Base-by-base conservation (phyloP, 2,329 filamentous ascomycete genomes). In the Trichoderma afroharzianum region DNA sequence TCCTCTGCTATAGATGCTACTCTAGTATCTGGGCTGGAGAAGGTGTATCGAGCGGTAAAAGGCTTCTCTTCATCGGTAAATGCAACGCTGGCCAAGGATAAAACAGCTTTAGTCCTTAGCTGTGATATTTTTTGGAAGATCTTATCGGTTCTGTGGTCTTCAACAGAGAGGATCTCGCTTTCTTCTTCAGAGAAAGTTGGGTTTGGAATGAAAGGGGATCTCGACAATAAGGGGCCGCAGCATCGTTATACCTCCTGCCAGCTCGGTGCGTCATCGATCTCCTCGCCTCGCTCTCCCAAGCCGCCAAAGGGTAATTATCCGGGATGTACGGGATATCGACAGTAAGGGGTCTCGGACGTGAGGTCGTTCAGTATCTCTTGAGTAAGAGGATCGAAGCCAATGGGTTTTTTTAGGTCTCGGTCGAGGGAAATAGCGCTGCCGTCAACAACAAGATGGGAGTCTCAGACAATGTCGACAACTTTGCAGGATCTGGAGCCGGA, bases 61-160 rank as follows among this genome's bases (percentile, higher is more conserved):
- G 97, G 94, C 36, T 94, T 90, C 77, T 98, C 93, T 1, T 89
- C 82, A 73, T 98, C 94, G 0, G 85, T 90, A 80, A 99, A 98
- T 7, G 95, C 90, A 5, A 93, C 94, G 77, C 93, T 97, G 3
- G 92, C 90, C 24, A 99, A 83, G 68, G 98, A 90, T 26, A 86
- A 88, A 6, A 92, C 86, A 6, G 89, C 88, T 62, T 90, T 88
- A 5, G 76, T 74, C 88, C 76, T 91, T 84, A 74, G 85, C 81
- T 75, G 85, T 76, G 76, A 85, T 81, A 74, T 73, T 4, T 80
- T 76, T 36, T 76, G 74, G 47, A 80, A 79, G 11, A 83, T 73
- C 73, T 90, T 88, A 88, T 92, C 95, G 1, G 89, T 89, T 61
- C 91, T 90, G 6, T 88, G 87, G 11, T 73, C 77, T 9, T 81